phyloP scores from a whole-genome alignment of 257 asterid species.

The Leptodermis oblonga region DNA sequence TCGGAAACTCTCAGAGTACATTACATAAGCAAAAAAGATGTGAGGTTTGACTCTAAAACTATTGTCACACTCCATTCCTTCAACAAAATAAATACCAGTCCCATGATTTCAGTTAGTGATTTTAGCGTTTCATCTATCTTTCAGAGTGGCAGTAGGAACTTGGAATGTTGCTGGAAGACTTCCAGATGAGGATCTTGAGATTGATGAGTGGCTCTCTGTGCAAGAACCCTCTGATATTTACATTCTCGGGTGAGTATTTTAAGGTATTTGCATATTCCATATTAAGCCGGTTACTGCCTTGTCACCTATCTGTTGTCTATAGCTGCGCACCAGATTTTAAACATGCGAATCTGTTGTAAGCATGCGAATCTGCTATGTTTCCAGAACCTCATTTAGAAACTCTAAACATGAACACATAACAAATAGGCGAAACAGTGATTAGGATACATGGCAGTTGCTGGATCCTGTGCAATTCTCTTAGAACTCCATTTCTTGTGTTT shows the following conservation, averaged over 20 bases:
- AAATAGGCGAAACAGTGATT: no score
- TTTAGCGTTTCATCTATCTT: background rate
- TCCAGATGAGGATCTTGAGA: slow-evolving; percentile 68
- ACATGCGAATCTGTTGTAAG: no score
- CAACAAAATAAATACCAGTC: background rate
- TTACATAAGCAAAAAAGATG: slow-evolving; percentile 81
- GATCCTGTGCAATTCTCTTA: no score
- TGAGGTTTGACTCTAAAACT: slow-evolving; percentile 67
- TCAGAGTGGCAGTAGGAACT: slow-evolving; percentile 77
- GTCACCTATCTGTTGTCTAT: background rate
- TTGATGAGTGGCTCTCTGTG: slow-evolving; percentile 81
- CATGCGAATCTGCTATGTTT: no score
- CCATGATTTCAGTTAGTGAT: background rate
- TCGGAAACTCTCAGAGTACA: slow-evolving; percentile 80
- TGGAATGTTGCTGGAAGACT: slow-evolving; percentile 91
- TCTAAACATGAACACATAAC: no score
- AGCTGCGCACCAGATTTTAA: no score
- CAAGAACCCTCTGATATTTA: slow-evolving; percentile 83
- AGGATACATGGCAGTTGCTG: no score
- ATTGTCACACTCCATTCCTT: slow-evolving; percentile 4
- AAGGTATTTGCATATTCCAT: background rate
- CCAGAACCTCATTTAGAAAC: background rate
- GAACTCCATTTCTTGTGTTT: no score
- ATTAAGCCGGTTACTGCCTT: no score
- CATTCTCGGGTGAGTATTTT: slow-evolving; percentile 63